Base-by-base conservation (phyloP, 179 eudicot species). In the Beta lomatogona region DNA sequence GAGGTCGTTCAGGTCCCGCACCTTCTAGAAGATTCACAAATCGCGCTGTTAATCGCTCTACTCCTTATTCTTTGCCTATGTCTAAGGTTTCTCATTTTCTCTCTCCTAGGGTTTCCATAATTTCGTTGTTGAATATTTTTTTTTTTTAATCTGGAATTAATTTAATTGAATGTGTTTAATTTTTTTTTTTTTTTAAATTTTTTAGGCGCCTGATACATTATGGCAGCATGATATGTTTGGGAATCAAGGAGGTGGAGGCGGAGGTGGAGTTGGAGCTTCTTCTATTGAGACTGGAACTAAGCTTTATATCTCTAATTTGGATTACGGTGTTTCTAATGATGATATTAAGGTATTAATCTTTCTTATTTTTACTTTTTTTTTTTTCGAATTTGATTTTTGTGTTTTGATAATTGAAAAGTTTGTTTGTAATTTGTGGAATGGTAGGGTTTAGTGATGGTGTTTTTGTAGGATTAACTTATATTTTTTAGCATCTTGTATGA, bases 221-320 rank as follows among this genome's bases (percentile, higher is more conserved):
- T 90, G 93, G 95, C 89, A 87, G 84, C 93, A 90, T 55, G 93
- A 89, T 81, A 79, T 91, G 91, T 87, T 85, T 12, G 86, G 81
- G 4, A 86, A 88, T 80, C 88, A 83, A 78, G 88, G 66, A 0
- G 88, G 83, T 28, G 78, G 81, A 8, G 85, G 48, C 3, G 82
- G 54, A 0, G 89, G 78, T 14, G 86, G 81, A 48, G 70, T 75
- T 22, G 86, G 88, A n/a, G 86, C 81, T 59, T 85, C 89, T 16
- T 81, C 87, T 6, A 85, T 90, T 21, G 92, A 91, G 86, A 89
- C 94, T 8, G 94, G 94, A 21, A 90, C 93, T 6, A 91, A 91
- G 84, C 92, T 90, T 55, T 84, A 85, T 74, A 83, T 90, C 79
- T 90, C 93, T 19, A 91, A 91, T 75, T 78, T 91, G 87, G 94